Conservation (phyloP, 176 grass and related monocot genomes). For the Rhynchospora tenuis region DNA sequence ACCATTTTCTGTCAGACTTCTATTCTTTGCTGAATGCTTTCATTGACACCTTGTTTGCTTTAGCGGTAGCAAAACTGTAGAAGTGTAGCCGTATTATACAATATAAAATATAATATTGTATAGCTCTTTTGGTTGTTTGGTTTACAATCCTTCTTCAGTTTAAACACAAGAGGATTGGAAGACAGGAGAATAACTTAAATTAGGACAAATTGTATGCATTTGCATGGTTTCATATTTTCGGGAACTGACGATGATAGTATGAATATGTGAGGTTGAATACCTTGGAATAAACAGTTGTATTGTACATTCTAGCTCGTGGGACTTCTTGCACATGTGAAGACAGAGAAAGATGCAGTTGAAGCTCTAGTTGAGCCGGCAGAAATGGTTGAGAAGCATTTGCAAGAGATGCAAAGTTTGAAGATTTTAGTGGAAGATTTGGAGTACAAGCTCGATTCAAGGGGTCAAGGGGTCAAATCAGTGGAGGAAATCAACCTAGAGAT, state of each 20-base stretch:
- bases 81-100: neutral
- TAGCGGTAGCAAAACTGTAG: neutral
- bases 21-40: neutral
- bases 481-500: conserved; percentile 79
- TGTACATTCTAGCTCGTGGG: conserved; percentile 53
- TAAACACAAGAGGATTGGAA: neutral
- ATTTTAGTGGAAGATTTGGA: conserved; percentile 59
- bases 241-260: neutral
- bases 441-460: conserved; percentile 71
- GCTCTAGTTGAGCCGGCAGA: conserved; percentile 47
- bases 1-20: neutral
- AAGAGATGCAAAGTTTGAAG: conserved; percentile 51
- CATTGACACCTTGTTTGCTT: neutral
- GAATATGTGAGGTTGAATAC: neutral
- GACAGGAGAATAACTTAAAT: neutral
- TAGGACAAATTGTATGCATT: neutral
- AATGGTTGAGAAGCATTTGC: conserved; percentile 44
- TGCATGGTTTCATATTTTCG: neutral
- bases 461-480: conserved; percentile 70
- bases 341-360: conserved; percentile 71
- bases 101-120: neutral
- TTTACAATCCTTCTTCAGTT: neutral
- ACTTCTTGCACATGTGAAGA: conserved; percentile 75
- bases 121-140: neutral
- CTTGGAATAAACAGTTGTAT: conserved; percentile 4